Evolutionary conservation across 2,329 filamentous ascomycete species (phyloP), one percentile per base, ranked within the genome.

Genomic region (Monilinia polystroma): DNA sequence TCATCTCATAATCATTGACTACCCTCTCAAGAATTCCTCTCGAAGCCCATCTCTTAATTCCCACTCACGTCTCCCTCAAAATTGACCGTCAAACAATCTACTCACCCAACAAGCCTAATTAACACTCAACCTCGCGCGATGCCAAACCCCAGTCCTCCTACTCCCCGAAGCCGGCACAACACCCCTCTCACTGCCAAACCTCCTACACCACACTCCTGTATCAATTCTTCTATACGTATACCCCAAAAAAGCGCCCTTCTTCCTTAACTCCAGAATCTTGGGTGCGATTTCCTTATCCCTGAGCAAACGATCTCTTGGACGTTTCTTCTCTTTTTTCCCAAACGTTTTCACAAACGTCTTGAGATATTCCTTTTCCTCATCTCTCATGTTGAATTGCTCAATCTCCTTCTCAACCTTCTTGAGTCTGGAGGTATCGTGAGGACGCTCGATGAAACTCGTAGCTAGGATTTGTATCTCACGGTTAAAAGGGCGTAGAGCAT

Each of bases 231-330:
- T 85, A 82, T 95, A 98, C 2, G 90, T 92, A 76, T 99, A 99
- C 0, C 94, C 94, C 69, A 96, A 79, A 77, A 98, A 98, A 0
- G 92, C 93, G 35, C 86, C 90, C 76, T 84, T 85, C 78, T 94
- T 96, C 68, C 95, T 85, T 70, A 95, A 84, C 71, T 91, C 87
- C 77, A 98, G 80, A n/a, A 90, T 92, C 20, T 83, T 81, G 52
- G 82, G 83, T 52, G 87, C 89, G 8, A 89, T 84, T 11, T 81
- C 79, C 35, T 83, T 83, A 77, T 98, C 94, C 54, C 94, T 84
- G 38, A 98, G 80, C 67, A 98, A 79, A 73, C 90, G 90, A 77
- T 99, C 95, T n/a, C 93, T 84, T 0, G 94, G 87, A 69, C 93
- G 80, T 77, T 91, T 95, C 75, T 84, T 88, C 75, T 93, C 89